Percentiles rank a stretch among this genome's conserved stretches.
phyloP scores from a whole-genome alignment of 1,139 yeast genomes.

The Lodderomyces margitis region DNA sequence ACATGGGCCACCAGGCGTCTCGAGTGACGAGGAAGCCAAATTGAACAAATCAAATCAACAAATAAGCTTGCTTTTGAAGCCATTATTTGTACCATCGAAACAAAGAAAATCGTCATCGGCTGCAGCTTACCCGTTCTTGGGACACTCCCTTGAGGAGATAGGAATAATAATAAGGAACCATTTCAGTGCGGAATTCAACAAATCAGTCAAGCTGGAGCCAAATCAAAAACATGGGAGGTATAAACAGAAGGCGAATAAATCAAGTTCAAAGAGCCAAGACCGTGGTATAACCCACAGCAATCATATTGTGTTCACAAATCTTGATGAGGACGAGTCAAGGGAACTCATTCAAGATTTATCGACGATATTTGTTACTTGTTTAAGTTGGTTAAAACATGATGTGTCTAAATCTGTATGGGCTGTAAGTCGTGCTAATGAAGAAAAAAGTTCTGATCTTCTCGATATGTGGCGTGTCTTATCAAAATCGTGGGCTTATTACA shows the following conservation, averaged over 20 bases:
- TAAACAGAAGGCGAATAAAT: constrained; percentile 5
- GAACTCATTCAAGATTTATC: constrained; percentile 33
- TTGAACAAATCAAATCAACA: constrained; percentile 4
- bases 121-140: constrained; percentile 21
- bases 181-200: constrained; percentile 14
- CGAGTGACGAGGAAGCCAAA: constrained; percentile 2
- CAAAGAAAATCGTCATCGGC: constrained; percentile 16
- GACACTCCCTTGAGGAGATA: constrained; percentile 29
- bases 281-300: background rate
- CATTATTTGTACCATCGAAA: constrained; percentile 17
- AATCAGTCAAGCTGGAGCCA: constrained; percentile 1
- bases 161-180: constrained; percentile 27
- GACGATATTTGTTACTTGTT: constrained; percentile 25
- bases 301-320: background rate
- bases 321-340: constrained; percentile 23
- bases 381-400: constrained; percentile 26
- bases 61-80: constrained; percentile 13
- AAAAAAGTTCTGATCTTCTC: background rate
- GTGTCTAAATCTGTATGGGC: constrained; percentile 8
- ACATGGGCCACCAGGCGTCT: background rate
- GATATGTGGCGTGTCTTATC: background rate
- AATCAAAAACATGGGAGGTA: constrained; percentile 1
- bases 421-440: background rate
- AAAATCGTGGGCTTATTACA: constrained; percentile 1
- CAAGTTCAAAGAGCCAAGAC: background rate